Evolutionary conservation across 1,284 basidiomycete species (phyloP), one percentile per base, ranked within the genome.

Genomic region (Phylloboletellus chloephorus): DNA sequence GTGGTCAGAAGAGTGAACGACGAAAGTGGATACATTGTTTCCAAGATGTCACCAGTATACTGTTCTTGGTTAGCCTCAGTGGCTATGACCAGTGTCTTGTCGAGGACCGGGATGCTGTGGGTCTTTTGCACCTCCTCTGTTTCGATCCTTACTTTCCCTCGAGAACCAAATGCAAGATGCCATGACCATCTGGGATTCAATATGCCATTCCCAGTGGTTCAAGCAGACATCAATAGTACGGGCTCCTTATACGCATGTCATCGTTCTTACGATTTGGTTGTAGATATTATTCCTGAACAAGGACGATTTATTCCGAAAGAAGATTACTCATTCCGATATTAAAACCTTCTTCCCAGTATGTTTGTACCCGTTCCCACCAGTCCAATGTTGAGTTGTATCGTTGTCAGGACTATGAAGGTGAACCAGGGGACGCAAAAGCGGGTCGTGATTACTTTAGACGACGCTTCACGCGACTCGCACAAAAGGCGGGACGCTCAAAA

Each of bases 141-240:
- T 31, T 36, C 20, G 16, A 22, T 12, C 10, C 37, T 45, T 25
- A 41, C 25, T n/a, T 33, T 17, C 6, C 30, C n/a, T 21, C 46
- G 53, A 90, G 86, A 93, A 90, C 64, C 90, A 88, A 82, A 95
- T 96, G 91, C 86, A 92, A 67, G 93, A 95, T 56, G 88, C 92
- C 1, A 82, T 96, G 76, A 89, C 90, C 36, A 89, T 96, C 34
- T 96, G 91, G 80, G 91, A 94, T 58, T 93, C 89, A 31, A 90
- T 93, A 70, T 88, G 87, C 67, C 87, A 90, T 60, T 90, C 87
- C 16, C 87, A 90, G 54, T 91, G 92, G 91, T 96, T 97, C 67
- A 80, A 84, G 60, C 77, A 84, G 50, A 92, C 92, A 1, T 91
- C 89, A 4, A 91, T 95, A 52, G 88, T 90, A 50, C 37, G 49